phyloP scores from a whole-genome alignment of 306 rosid species.

The Begonia loranthoides region DNA sequence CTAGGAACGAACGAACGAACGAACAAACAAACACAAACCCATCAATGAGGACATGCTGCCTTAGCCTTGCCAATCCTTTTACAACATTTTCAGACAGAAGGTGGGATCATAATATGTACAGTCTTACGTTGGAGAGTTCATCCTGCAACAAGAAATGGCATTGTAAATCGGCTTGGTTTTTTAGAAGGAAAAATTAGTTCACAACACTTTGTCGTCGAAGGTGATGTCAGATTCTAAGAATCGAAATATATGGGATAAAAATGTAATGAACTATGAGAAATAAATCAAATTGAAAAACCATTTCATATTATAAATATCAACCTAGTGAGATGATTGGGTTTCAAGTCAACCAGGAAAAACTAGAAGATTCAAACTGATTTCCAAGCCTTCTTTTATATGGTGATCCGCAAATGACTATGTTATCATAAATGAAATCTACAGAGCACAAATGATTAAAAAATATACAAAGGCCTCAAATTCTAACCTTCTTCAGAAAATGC shows the following conservation, averaged over 20 bases:
- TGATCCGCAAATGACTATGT: neutral
- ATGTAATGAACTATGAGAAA: too few species aligned
- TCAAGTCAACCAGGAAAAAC: too few species aligned
- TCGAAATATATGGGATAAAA: too few species aligned
- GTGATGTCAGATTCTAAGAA: too few species aligned
- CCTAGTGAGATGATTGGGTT: neutral
- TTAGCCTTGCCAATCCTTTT: neutral
- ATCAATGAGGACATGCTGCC: neutral
- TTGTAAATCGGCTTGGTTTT: too few species aligned
- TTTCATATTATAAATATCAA: neutral
- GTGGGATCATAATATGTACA: neutral
- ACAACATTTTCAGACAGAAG: neutral
- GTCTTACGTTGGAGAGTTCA: too few species aligned
- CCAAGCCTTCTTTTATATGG: too few species aligned
- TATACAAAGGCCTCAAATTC: constrained; percentile 3
- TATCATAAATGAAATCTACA: neutral
- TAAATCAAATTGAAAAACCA: neutral
- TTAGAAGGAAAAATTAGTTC: too few species aligned
- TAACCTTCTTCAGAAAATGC: constrained; percentile 87
- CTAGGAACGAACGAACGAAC: neutral
- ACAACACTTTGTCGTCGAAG: too few species aligned
- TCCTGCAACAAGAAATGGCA: too few species aligned
- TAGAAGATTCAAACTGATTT: too few species aligned
- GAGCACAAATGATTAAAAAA: neutral
- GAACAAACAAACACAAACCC: neutral